phyloP scores from a whole-genome alignment of 805 yeast species.

The Suhomyces faveliae region DNA sequence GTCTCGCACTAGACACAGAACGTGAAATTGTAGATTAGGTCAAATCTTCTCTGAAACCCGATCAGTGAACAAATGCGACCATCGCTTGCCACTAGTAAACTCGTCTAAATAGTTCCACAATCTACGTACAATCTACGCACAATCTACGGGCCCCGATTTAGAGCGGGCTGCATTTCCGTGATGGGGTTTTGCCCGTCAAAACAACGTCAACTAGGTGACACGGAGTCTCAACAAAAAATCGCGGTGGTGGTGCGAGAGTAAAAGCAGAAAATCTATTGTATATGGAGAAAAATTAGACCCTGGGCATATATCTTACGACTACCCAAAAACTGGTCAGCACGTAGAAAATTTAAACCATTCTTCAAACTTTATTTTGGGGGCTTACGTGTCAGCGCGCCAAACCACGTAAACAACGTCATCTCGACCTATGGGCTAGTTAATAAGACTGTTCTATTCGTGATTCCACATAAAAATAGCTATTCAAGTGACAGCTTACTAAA shows the following conservation, averaged over 20 bases:
- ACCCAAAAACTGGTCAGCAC: not conserved
- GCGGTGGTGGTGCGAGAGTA: not conserved
- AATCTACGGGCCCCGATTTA: not conserved
- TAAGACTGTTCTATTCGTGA: too few species aligned
- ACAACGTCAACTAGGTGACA: too few species aligned
- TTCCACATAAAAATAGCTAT: too few species aligned
- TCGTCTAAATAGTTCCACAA: too few species aligned
- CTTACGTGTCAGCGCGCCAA: not conserved
- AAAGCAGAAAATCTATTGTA: not conserved
- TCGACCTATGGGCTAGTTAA: not conserved
- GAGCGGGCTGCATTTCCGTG: not conserved
- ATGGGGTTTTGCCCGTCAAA: too few species aligned
- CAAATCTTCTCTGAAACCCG: not conserved
- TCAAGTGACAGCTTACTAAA: too few species aligned
- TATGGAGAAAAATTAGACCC: too few species aligned
- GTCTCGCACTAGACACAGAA: not conserved
- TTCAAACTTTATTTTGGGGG: not conserved
- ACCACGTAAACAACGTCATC: not conserved
- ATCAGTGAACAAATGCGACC: too few species aligned
- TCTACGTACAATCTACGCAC: too few species aligned
- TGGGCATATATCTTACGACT: too few species aligned
- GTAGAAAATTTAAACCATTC: too few species aligned
- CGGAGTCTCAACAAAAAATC: not conserved
- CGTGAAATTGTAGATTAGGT: not conserved
- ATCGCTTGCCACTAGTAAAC: too few species aligned